A percentile compares a stretch with the other conserved stretches of the same genome.
Conservation (phyloP, 331 rosid genomes). For the Acacia concinna region DNA sequence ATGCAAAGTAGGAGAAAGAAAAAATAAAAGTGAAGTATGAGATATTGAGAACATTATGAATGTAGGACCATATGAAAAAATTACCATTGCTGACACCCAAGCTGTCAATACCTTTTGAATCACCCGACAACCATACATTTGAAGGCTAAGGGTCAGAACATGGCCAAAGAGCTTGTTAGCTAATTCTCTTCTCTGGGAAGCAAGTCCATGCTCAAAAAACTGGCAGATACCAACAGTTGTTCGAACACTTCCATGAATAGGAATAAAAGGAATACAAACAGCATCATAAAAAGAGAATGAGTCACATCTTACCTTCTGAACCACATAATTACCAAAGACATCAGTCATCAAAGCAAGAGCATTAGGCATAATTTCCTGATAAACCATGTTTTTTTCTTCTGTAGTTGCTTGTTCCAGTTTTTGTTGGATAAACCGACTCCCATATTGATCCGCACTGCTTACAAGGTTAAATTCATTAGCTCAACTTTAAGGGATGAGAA, state of each 20-base stretch:
- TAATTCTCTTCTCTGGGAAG: slow-evolving; percentile 81
- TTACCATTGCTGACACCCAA: neutral
- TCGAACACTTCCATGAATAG: slow-evolving; percentile 21
- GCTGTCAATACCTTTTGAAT: slow-evolving; percentile 79
- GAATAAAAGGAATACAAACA: neutral
- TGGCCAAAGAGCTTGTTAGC: slow-evolving; percentile 85
- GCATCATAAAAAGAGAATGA: slow-evolving; percentile 2
- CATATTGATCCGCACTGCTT: slow-evolving; percentile 93
- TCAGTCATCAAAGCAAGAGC: slow-evolving; percentile 97
- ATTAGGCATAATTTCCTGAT: slow-evolving; percentile 97
- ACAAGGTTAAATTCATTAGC: slow-evolving; percentile 25
- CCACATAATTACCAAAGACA: slow-evolving; percentile 97
- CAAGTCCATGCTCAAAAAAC: slow-evolving; percentile 98
- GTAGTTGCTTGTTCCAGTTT: slow-evolving; percentile 85
- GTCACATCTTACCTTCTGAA: slow-evolving; percentile 74
- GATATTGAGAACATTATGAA: slow-evolving; percentile 11
- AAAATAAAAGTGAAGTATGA: neutral
- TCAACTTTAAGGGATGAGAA: slow-evolving; percentile 11
- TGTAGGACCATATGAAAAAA: slow-evolving; percentile 6
- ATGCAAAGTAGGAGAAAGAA: slow-evolving; percentile 1
- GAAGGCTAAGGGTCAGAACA: slow-evolving; percentile 90
- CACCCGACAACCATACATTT: slow-evolving; percentile 97
- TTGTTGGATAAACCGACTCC: slow-evolving; percentile 97
- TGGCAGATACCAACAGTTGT: slow-evolving; percentile 33
- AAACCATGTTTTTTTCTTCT: slow-evolving; percentile 94